Base-by-base conservation (phyloP, 2,329 filamentous ascomycete genomes). In the Monosporascus sp. region DNA sequence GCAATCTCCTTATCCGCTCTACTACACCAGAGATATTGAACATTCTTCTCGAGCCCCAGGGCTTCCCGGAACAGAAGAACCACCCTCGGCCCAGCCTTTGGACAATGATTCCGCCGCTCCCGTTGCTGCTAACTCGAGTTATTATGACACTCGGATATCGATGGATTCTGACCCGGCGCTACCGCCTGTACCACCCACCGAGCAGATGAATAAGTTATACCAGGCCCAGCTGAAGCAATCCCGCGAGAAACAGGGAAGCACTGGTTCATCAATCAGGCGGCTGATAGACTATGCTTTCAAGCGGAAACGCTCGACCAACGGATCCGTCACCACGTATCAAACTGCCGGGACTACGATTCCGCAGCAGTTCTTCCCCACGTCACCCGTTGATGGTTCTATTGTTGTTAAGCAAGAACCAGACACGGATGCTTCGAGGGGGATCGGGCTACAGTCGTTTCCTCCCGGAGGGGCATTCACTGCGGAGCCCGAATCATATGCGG, bases 81-180 rank as follows among this genome's bases (percentile, higher is more conserved):
- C 50, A 41, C 47, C 50, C n/a, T n/a, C 52, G 39, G 54, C 52
- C 36, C 51, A 51, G 27, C 54, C 62, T 47, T 51, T 55, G 22
- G 51, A 58, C 17, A 55, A 59, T 59, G 60, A 52, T 45, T 54
- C 57, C 11, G 54, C 60, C 24, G 58, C 51, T 42, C 58, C 60
- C 20, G 61, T 60, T 46, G 65, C 66, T 50, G 67, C 67, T 37
- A 67, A 67, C 53, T 60, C 58, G 22, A 65, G 62, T 53, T 69
- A 69, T 57, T 69, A 69, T 54, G 65, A 69, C 56, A 58, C 59
- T 36, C 61, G 60, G 34, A 65, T 69, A 52, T 63, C 65, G 9
- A 65, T 69, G 62, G 65, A 65, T 41, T 68, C 66, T 24, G 62
- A 62, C 34, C 64, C 64, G 48, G 60, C 51, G 41, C 61, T 57